These are phyloP conservation scores for Poa annua DNA, from an alignment of 176 grass and related monocot genomes.

Conservation along the genomic window DNA sequence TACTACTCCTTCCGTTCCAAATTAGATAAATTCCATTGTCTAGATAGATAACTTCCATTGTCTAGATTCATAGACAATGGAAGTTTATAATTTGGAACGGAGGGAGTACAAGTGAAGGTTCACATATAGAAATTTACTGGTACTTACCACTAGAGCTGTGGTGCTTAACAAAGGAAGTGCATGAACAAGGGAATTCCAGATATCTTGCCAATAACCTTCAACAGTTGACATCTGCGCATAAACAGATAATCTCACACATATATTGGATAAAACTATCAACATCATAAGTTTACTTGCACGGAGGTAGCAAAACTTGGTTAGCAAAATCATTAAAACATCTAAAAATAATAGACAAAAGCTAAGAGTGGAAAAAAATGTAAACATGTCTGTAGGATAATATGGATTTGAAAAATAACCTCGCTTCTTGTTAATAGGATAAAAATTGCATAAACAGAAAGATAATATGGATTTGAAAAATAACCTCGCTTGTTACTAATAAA, in stretches of 20 bases:
- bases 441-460: slow-evolving; percentile 25
- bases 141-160: slow-evolving; percentile 64
- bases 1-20: neutral
- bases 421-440: slow-evolving; percentile 38
- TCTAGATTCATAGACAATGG: no score
- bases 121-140: slow-evolving; percentile 40
- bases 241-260: slow-evolving; percentile 15
- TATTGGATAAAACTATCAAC: slow-evolving; percentile 12
- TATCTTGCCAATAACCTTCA: slow-evolving; percentile 81
- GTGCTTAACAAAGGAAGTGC: slow-evolving; percentile 68
- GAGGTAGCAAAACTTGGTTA: slow-evolving; percentile 11
- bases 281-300: neutral
- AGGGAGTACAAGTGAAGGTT: slow-evolving; percentile 2
- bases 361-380: neutral
- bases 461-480: slow-evolving; percentile 45
- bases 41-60: no score
- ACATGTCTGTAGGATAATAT: slow-evolving; percentile 12
- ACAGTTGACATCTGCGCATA: slow-evolving; percentile 68
- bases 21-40: no score
- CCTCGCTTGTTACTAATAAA: slow-evolving; percentile 62
- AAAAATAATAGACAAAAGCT: slow-evolving; percentile 25
- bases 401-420: slow-evolving; percentile 62
- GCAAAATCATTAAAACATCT: slow-evolving; percentile 23
- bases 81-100: no score
- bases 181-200: slow-evolving; percentile 82